Evolutionary conservation across 345 rosid genomes (phyloP), one percentile per base, ranked within the genome.

Genomic region (Gossypium arboreum): DNA sequence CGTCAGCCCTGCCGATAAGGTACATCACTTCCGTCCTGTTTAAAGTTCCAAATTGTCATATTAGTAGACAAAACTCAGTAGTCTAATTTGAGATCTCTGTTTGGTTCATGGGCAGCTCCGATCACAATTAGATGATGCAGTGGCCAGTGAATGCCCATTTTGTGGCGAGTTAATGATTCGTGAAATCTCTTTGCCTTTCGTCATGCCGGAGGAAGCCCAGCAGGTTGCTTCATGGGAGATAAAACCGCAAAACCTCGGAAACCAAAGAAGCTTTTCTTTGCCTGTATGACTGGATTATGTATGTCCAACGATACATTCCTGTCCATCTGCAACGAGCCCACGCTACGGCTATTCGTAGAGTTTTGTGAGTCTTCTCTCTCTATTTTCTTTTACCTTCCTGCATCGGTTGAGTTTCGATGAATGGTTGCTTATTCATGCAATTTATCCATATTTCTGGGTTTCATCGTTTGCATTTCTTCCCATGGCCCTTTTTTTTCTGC

Each of bases 81-180:
- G 72, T 56, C 12, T 43, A 18, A 20, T 3, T 52, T 41, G 68
- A 44, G 73, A 20, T 76, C 50, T 77, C 61, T 56, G 63, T 74
- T 62, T 71, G 73, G 17, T 66, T 17, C 11, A 71, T 76, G 71
- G 74, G 62, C 97, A 95, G 98, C 96, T 93, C 52, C 93, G 96
- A 16, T 85, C 96, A 69, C 92, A 91, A 82, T 78, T 95, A 77
- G 99, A 95, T 29, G 98, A 91, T 83, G 99, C 97, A 79, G 87
- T 93, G 73, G 98, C 98, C 39, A 85, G 92, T 6, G 97, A 95
- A 80, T 93, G 99, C 76, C 98, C 99, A 2, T 95, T 93, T 75
- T 95, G 99, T 69, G 97, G 98, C 9, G 99, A 93, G 39, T 79
- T 95, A 84, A 93, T 95, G 99, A 91, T 95, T 82, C 76, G 83